Base-by-base conservation (phyloP, 345 rosid species). In the Camelina sativa region DNA sequence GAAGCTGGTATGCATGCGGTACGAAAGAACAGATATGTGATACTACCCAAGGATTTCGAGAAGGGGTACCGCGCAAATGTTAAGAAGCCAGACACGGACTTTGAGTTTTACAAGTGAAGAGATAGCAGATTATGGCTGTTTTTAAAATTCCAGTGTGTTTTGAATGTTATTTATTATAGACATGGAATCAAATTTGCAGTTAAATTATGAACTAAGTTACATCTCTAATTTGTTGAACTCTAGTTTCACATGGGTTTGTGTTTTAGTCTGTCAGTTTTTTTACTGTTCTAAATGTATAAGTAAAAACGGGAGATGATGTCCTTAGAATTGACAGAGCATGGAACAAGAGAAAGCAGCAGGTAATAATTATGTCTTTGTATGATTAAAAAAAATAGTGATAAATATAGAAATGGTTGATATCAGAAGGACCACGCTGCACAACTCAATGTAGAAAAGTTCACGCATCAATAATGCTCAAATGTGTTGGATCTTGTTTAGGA, bases 1-100 rank as follows among this genome's bases (percentile, higher is more conserved):
- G 99, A 95, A 83, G 99, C 99, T 41, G 99, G 99, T 56, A 95
- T 95, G 99, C 99, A 95, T 40, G 99, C 99, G 2, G 99, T 95
- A 10, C 83, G 99, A 28, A 95, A 95, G 87, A 95, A 95, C 85
- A 87, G 99, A 72, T 95, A 95, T 32, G 97, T 95, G 59, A 95
- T 95, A 43, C 86, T 92, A 46, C 97, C 99, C 0, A 95, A 95
- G 82, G 99, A 95, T 78, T 95, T 95, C 16, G 99, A 95, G 84
- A 95, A 92, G 85, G 99, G 99, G 2, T 95, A 95, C 81, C 85
- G 99, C 57, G 65, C 96, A 61, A 95, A 91, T n/a, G 99, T 95
- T 82, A 95, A 95, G 96, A 95, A 95, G 87, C 93, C 99, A 15
- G 99, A 92, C 77, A 92, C 97, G 1, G 97, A 92, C 82, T 95